Percentiles rank a stretch among this genome's conserved stretches.
phyloP scores from a whole-genome alignment of 2,329 filamentous ascomycete genomes.

The Penicillium sp. region DNA sequence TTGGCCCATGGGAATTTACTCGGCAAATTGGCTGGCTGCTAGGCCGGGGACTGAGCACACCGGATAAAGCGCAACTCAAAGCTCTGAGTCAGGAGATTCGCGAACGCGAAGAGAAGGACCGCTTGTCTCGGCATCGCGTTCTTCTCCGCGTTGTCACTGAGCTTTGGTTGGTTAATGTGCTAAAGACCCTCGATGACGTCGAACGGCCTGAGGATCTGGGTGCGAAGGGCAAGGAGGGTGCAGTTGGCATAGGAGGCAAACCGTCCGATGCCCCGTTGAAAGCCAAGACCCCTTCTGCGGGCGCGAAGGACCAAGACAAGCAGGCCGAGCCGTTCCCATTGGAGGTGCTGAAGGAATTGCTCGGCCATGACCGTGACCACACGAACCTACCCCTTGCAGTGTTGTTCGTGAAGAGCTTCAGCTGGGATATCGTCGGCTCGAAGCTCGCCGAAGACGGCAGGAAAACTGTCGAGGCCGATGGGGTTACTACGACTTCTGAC shows the following conservation, averaged over 20 bases:
- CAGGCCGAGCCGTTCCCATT: constrained; percentile 89
- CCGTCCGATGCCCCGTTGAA: constrained; percentile 60
- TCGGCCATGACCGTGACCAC: constrained; percentile 91
- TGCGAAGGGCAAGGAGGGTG: constrained; percentile 56
- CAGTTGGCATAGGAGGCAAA: constrained; percentile 43
- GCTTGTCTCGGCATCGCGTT: constrained; percentile 78
- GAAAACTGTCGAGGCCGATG: constrained; percentile 80
- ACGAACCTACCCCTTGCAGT: constrained; percentile 87
- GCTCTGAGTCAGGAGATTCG: constrained; percentile 74
- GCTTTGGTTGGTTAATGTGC: constrained; percentile 86
- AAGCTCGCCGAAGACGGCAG: constrained; percentile 73
- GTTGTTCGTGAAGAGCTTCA: constrained; percentile 92
- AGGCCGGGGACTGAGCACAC: constrained; percentile 84
- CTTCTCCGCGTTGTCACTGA: constrained; percentile 90
- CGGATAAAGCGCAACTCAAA: constrained; percentile 82
- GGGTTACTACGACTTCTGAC: constrained; percentile 56
- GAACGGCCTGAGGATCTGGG: constrained; percentile 61
- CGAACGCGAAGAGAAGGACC: constrained; percentile 94
- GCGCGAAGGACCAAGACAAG: constrained; percentile 57
- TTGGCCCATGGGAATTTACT: constrained; percentile 86
- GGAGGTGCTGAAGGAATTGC: constrained; percentile 94
- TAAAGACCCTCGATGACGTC: constrained; percentile 75
- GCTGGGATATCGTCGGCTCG: constrained; percentile 89
- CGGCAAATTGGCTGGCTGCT: constrained; percentile 89
- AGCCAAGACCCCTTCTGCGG: constrained; percentile 55